Evolutionary conservation across 2,329 filamentous ascomycete species (phyloP), one percentile per base, ranked within the genome.

Genomic region (Keithomyces neogunnii): DNA sequence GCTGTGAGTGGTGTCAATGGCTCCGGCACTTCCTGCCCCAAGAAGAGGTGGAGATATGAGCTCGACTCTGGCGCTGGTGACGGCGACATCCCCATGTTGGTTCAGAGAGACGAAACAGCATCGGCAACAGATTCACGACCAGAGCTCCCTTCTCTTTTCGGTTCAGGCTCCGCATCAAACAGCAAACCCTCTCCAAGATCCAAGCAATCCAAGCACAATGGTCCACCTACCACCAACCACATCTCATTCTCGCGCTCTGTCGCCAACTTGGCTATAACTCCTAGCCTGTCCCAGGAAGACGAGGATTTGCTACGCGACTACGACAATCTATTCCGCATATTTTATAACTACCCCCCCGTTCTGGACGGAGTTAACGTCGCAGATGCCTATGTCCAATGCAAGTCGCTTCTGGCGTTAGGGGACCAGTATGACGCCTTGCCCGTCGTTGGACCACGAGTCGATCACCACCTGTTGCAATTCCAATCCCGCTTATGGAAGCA

Each of bases 391-490:
- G 85, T 93, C 43, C 89, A 96, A 69, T 96, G 89, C 78, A 96
- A 96, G 69, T 86, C 88, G 10, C 80, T 97, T 3, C 79, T 97
- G 40, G 82, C 83, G 10, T 77, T 96, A 19, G 92, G 90, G n/a
- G 91, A 96, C 69, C 89, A 93, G 73, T 96, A 96, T 71, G 91
- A 96, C 65, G 89, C 91, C 11, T 78, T 96, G 10, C 77, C 84
- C 32, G 89, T 96, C 13, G 89, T 95, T 7, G 91, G 91, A 0
- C 88, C 89, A 1, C 82, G 92, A 38, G 88, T 96, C 44, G 92
- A 96, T 68, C 91, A 97, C 70, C 92, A 97, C 66, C 77, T 97
- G 11, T 75, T 97, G 13, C 89, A 93, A 60, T 97, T 96, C 66
- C 89, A 93, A 61, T 88, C 86, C 28, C 81, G 89, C 2, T 77